Conservation (phyloP, 495 filamentous ascomycete species). For the Trichoderma erinaceum region DNA sequence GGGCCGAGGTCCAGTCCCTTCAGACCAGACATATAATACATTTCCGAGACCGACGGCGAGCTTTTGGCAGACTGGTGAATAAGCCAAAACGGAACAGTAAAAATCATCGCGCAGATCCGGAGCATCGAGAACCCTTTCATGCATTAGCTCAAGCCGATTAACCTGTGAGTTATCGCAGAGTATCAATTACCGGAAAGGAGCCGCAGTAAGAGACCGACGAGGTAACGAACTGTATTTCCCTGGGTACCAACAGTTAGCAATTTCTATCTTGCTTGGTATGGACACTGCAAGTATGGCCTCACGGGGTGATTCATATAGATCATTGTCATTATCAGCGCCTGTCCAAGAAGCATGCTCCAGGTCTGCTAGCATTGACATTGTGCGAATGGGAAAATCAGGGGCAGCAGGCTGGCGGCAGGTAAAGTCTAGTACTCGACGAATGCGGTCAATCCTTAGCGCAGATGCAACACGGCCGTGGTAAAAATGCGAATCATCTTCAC, state of each 20-base stretch:
- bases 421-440: constrained; percentile 51
- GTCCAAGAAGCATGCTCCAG: background rate
- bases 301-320: constrained; percentile 53
- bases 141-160: constrained; percentile 21
- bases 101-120: constrained; percentile 87
- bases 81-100: constrained; percentile 88
- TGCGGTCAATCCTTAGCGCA: constrained; percentile 75
- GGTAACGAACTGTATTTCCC: constrained; percentile 19
- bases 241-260: constrained; percentile 14
- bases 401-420: background rate
- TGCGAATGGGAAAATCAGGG: background rate
- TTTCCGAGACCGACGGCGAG: constrained; percentile 80
- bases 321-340: constrained; percentile 23
- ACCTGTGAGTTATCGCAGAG: constrained; percentile 13
- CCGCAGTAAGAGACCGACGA: constrained; percentile 50
- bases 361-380: constrained; percentile 23
- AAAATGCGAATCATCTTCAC: constrained; percentile 48
- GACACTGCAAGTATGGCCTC: constrained; percentile 32
- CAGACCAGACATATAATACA: constrained; percentile 85
- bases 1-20: constrained; percentile 45
- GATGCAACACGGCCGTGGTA: constrained; percentile 74
- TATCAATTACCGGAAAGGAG: constrained; percentile 65
- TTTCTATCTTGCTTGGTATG: background rate
- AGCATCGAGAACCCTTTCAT: constrained; percentile 68
- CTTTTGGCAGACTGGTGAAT: constrained; percentile 63